Evolutionary conservation across 257 asterid species (phyloP), one percentile per base, ranked within the genome.

Genomic region (Gentiana straminea): DNA sequence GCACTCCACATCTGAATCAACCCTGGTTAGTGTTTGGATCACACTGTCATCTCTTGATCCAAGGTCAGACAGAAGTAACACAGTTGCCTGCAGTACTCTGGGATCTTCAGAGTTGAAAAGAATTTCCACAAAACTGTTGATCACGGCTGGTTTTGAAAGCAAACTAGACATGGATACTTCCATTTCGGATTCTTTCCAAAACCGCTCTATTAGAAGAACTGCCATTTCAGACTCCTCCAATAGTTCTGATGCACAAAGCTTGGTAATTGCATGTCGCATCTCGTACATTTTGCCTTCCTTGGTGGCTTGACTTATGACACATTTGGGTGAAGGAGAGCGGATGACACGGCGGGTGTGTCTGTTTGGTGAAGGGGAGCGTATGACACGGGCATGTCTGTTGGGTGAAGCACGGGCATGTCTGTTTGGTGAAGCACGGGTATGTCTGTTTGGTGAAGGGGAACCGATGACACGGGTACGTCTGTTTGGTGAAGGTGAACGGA

Each of bases 1-100:
- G 72, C 86, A 63, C 6, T 80, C 82, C 7, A 84, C 94, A 37
- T 88, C 95, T 3, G 96, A 82, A 35, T 84, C 95, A 12, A 88
- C 95, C 52, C 90, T 69, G 1, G 84, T 81, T 8, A 88, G 75
- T 9, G 88, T 85, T 61, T 75, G 91, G 11, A 84, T 63, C 8
- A 82, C 94, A 13, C 48, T 59, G 7, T 60, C 75, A 38, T 81
- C 88, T 66, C 84, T 75, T 15, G 64, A 68, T 8, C 86, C 94
- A 0, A 88, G 79, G 75, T 84, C 95, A 8, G 79, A 64, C 43
- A 88, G 66, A 13, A 88, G 84, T 48, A 67, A 54, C 49, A 82
- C 64, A 7, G 90, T 67, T 5, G 90, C 79, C 44, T 64, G 76
- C 55, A 84, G 49, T 12, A 88, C 89, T 1, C 39, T 65, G 1